Evolutionary conservation across 2,329 filamentous ascomycete species (phyloP).

Genomic region (Aspergillus aculeatinus): DNA sequence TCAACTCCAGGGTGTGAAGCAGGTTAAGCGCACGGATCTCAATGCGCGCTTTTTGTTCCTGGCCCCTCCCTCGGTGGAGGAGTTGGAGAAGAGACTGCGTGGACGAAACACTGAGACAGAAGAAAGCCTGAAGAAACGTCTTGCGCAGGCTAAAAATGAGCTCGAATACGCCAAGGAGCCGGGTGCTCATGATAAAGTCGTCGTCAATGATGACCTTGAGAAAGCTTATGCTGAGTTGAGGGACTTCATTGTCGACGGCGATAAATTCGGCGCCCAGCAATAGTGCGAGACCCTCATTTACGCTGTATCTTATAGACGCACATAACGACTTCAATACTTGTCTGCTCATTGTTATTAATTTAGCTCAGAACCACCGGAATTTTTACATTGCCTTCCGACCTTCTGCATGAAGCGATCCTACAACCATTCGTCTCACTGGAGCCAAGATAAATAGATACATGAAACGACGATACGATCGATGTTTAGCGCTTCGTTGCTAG

Average conservation of each 20-base stretch:
- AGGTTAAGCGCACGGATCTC: conserved; percentile 75
- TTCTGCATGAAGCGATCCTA: conserved; percentile 15
- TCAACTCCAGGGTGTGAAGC: conserved; percentile 71
- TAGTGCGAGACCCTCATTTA: conserved; percentile 7
- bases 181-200: conserved; percentile 64
- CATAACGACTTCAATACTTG: conserved; percentile 1
- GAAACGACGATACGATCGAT: conserved; percentile 25
- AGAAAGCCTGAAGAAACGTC: conserved; percentile 64
- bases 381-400: not conserved
- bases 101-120: conserved; percentile 77
- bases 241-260: conserved; percentile 50
- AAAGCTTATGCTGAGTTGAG: conserved; percentile 56
- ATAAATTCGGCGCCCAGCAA: conserved; percentile 32
- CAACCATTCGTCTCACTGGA: conserved; percentile 27
- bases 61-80: conserved; percentile 71
- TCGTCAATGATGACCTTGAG: conserved; percentile 66
- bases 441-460: conserved; percentile 41
- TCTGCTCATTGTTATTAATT: not conserved
- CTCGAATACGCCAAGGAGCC: conserved; percentile 69
- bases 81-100: conserved; percentile 71
- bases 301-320: not conserved
- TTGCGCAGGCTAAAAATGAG: conserved; percentile 71
- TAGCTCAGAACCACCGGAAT: not conserved
- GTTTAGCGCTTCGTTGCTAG: conserved; percentile 29
- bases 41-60: conserved; percentile 82